A percentile compares a stretch with the other conserved stretches of the same genome.
These are phyloP conservation scores for Ustilago nuda DNA, from an alignment of 1,284 basidiomycete genomes.

Conservation along the genomic window DNA sequence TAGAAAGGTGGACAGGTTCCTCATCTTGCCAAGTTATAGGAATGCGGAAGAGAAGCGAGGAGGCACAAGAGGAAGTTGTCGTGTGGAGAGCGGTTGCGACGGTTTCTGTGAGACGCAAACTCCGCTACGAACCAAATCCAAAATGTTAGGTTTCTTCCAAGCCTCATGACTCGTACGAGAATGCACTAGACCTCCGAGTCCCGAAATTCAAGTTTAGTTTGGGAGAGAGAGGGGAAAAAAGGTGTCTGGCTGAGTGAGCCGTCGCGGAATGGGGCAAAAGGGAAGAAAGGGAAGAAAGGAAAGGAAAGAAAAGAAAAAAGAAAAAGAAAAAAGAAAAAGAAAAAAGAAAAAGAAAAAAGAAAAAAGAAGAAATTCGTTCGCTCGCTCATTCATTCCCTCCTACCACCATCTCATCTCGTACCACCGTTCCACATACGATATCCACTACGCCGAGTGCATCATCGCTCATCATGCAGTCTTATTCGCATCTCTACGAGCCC, in stretches of 20 bases:
- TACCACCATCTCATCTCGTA: slow-evolving; percentile 2
- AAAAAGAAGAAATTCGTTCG: slow-evolving; percentile 2
- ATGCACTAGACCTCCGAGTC: not conserved
- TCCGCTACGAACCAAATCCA: too few species aligned
- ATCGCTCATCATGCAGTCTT: slow-evolving; percentile 36
- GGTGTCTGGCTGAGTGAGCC: not conserved
- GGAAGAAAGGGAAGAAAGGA: not conserved
- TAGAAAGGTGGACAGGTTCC: not conserved
- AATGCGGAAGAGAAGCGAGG: not conserved
- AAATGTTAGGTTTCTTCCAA: not conserved
- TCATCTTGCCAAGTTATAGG: not conserved
- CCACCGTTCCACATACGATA: not conserved
- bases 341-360: not conserved
- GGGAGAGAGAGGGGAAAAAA: slow-evolving; percentile 3
- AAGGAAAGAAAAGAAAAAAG: not conserved
- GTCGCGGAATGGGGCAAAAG: slow-evolving; percentile 3
- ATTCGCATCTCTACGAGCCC: slow-evolving; percentile 50
- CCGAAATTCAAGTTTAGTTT: not conserved
- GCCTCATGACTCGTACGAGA: not conserved
- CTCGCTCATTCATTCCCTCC: not conserved
- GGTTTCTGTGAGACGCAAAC: not conserved
- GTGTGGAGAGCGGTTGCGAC: not conserved
- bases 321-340: not conserved
- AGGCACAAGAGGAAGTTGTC: not conserved
- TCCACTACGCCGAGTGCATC: slow-evolving; percentile 2